A percentile compares a stretch with the other conserved stretches of the same genome.
These are phyloP conservation scores for Citrus inodora DNA, from an alignment of 345 rosid genomes.

Conservation along the genomic window DNA sequence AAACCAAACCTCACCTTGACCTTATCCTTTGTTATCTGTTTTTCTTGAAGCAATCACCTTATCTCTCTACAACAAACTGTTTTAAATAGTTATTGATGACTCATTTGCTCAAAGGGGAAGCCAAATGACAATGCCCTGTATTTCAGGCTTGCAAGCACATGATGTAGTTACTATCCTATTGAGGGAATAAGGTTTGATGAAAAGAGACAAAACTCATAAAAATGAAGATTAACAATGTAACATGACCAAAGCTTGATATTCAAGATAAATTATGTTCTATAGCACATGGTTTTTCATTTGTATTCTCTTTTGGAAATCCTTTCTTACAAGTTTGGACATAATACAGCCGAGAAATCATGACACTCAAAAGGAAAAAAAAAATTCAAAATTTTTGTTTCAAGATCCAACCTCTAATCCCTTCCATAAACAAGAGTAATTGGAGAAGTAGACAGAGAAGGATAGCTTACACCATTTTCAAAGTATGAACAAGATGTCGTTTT, in stretches of 20 bases:
- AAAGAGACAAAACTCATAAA: background rate
- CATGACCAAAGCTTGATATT: background rate
- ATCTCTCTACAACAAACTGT: background rate
- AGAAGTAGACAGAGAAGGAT: constrained; percentile 36
- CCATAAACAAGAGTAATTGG: constrained; percentile 26
- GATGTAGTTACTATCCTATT: background rate
- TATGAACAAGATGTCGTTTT: constrained; percentile 23
- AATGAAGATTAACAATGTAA: background rate
- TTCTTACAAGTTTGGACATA: background rate
- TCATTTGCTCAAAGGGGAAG: background rate
- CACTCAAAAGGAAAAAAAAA: background rate
- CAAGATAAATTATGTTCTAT: background rate
- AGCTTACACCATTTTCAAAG: constrained; percentile 15
- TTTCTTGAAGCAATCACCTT: background rate
- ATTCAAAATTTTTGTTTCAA: background rate
- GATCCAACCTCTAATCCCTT: background rate
- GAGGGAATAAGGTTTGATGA: background rate
- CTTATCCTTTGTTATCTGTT: background rate
- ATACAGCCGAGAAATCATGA: background rate
- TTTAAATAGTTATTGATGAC: background rate
- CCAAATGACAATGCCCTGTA: background rate
- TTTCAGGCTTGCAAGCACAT: background rate
- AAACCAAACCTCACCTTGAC: background rate
- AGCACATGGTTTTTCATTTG: background rate
- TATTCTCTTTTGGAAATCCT: background rate